Evolutionary conservation across 2,329 filamentous ascomycete genomes (phyloP).

Genomic region (Pyrenophora tritici-repentis): DNA sequence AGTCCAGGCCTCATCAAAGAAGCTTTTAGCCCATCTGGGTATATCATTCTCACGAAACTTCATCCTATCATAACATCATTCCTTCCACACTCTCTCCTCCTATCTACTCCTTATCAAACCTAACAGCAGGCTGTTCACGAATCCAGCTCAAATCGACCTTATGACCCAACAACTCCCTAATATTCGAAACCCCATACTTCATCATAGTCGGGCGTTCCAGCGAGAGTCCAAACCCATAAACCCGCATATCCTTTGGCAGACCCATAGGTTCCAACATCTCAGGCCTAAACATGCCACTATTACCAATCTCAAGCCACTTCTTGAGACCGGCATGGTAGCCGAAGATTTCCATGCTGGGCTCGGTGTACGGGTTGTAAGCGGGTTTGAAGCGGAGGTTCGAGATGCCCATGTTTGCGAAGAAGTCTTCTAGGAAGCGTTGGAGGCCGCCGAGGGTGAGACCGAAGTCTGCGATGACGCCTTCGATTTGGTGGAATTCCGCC

Average conservation of each 20-base stretch:
- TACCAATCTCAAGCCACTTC: constrained; percentile 88
- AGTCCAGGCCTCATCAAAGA: neutral
- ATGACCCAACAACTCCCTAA: constrained; percentile 88
- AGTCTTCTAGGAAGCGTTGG: constrained; percentile 92
- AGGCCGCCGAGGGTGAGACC: constrained; percentile 87
- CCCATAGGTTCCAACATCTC: constrained; percentile 98
- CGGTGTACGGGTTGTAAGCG: constrained; percentile 79
- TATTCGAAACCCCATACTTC: constrained; percentile 80
- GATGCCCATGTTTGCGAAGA: constrained; percentile 97
- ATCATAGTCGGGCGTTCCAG: constrained; percentile 98
- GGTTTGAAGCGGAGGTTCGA: constrained; percentile 90
- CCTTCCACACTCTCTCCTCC: neutral
- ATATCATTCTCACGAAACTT: constrained; percentile 8
- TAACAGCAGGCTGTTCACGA: constrained; percentile 85
- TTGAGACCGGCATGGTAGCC: constrained; percentile 75
- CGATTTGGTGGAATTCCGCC: constrained; percentile 97
- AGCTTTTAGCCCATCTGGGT: neutral
- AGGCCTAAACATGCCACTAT: constrained; percentile 97
- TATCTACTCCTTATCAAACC: constrained; percentile 76
- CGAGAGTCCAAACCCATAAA: constrained; percentile 92
- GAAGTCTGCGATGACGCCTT: constrained; percentile 98
- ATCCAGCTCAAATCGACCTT: constrained; percentile 95
- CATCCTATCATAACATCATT: constrained; percentile 9
- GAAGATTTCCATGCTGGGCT: constrained; percentile 96
- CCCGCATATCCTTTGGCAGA: constrained; percentile 84